Evolutionary conservation across 2,329 filamentous ascomycete species (phyloP), one percentile per base, ranked within the genome.

Genomic region (Paecilomyces sp.): DNA sequence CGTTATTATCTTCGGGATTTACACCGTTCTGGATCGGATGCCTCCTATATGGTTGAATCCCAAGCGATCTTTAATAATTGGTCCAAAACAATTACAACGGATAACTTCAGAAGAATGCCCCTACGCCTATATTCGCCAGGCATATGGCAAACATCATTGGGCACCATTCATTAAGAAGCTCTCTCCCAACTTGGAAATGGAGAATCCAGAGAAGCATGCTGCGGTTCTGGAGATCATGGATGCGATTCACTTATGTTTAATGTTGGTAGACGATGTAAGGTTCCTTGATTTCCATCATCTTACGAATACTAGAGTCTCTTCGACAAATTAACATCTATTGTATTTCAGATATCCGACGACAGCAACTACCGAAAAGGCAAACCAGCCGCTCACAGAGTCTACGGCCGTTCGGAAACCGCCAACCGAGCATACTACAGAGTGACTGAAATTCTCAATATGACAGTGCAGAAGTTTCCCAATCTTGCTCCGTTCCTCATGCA

Each of bases 201-300:
- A 62, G 9, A 55, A 66, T 18, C 60, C 64, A 2, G 41, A 33
- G 1, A 66, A 66, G 9, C 65, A 66, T 47, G 28, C 51, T 15
- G 64, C 64, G 59, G 55, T 67, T 1, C 34, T 65, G 15, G 65
- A 68, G 30, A 66, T 66, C n/a, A 66, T 67, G 66, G 66, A 67
- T 50, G 62, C 60, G 0, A 66, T 68, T 12, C 66, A 68, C 33
- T 51, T 68, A 3, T 66, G 65, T n/a, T 50, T 66, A 13, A 68
- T 67, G 61, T 52, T 68, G 51, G 65, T 68, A 18, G 65, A 68
- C 25, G 65, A 67, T 60, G 65, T 67, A 58, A 24, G 61, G 3
- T 9, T 24, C 31, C 47, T 41, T 11, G 18, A 25, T 7, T 53
- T 1, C n/a, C 3, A 25, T 30, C 2, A 8, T 6, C 22, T 30